Base-by-base conservation (phyloP, 345 rosid genomes). In the Pelargonium nanum region DNA sequence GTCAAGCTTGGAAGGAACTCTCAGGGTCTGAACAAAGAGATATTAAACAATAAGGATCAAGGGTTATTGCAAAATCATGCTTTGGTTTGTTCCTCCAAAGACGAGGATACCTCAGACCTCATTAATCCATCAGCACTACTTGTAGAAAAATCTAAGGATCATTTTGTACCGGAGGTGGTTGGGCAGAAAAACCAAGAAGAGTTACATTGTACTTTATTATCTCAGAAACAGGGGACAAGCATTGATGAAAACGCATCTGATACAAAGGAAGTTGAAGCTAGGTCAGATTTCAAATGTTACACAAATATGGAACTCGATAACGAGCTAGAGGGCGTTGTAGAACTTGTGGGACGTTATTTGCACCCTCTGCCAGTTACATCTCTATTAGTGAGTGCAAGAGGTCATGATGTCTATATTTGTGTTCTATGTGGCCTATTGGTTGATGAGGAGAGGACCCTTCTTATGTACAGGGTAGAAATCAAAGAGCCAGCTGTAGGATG, bases 321-420 rank as follows among this genome's bases (percentile, higher is more conserved):
- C 75, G 82, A 86, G 60, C 74, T 85, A 57, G 70, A 70, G 45
- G 79, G 77, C 60, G 68, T 50, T 59, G 58, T 68, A 74, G 79
- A 81, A 54, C 73, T 82, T 66, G 72, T 83, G 54, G 99, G 99
- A 67, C 78, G 94, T 78, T 93, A 93, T 78, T 70, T 79, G 60
- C 94, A 82, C 61, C 94, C 84, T 26, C 53, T 70, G 71, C 94
- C 88, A 34, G 61, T 87, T 74, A 67, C 74, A 62, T 73, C 85
- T 22, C 70, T 92, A 59, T 68, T 74, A 68, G 71, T 87, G 65
- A 73, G 78, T 60, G 57, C 76, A 70, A 62, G 65, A 20, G 88
- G 75, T 44, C 69, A 71, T 80, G 84, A 80, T 72, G 72, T 85
- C 60, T 77, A 73, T 60, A 65, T 92, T 56, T 87, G 85, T 62